phyloP scores from a whole-genome alignment of 2,329 filamentous ascomycete genomes.

The Sporothrix dimorphospora region DNA sequence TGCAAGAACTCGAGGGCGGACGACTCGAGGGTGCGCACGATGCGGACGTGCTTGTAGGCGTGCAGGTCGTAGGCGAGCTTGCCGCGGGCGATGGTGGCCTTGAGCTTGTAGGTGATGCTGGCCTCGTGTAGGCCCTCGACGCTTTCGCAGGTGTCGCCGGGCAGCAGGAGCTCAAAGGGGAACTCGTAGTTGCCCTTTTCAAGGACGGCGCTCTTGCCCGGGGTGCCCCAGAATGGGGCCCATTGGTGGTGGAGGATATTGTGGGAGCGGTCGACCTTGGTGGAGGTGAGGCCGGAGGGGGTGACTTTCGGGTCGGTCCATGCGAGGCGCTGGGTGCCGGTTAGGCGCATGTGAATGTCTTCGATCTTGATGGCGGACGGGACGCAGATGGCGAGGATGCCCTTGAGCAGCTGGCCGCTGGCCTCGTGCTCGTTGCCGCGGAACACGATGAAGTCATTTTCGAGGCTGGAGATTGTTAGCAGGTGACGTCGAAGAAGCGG shows the following conservation, averaged over 20 bases:
- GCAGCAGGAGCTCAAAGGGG: slow-evolving; percentile 75
- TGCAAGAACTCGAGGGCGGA: slow-evolving; percentile 78
- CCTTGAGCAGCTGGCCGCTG: slow-evolving; percentile 73
- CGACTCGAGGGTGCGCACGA: slow-evolving; percentile 76
- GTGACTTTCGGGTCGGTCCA: slow-evolving; percentile 58
- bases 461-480: slow-evolving; percentile 56
- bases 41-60: slow-evolving; percentile 75
- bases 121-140: slow-evolving; percentile 87
- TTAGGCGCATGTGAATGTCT: slow-evolving; percentile 71
- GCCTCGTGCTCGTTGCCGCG: slow-evolving; percentile 76
- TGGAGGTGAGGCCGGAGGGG: slow-evolving; percentile 61
- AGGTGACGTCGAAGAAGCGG: background rate
- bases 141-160: slow-evolving; percentile 77
- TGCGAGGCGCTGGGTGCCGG: slow-evolving; percentile 67
- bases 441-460: slow-evolving; percentile 79
- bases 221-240: slow-evolving; percentile 63
- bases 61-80: slow-evolving; percentile 88
- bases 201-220: slow-evolving; percentile 62
- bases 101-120: slow-evolving; percentile 86
- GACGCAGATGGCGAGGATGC: slow-evolving; percentile 73
- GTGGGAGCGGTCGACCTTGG: slow-evolving; percentile 61
- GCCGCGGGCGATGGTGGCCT: slow-evolving; percentile 83
- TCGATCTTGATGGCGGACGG: slow-evolving; percentile 70
- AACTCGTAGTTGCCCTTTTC: slow-evolving; percentile 81
- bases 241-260: slow-evolving; percentile 71